Evolutionary conservation across 1,284 basidiomycete genomes (phyloP).

Genomic region (Tausonia pullulans): DNA sequence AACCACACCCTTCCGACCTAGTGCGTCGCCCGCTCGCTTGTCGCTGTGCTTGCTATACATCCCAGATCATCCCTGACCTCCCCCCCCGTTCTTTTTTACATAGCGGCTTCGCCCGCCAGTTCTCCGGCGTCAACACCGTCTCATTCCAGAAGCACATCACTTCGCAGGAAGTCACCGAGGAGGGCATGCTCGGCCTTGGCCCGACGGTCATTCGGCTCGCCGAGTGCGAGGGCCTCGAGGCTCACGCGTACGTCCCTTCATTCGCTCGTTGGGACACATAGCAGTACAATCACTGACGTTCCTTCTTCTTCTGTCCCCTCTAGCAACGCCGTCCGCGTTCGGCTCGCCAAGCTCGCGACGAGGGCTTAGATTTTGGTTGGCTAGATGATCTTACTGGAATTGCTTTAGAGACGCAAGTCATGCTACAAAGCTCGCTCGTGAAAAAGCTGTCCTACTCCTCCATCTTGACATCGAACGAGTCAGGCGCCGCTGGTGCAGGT

Average conservation of each 20-base stretch:
- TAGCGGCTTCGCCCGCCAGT: conserved; percentile 92
- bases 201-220: conserved; percentile 84
- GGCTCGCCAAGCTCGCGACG: conserved; percentile 22
- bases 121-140: conserved; percentile 92
- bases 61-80: not conserved
- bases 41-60: not conserved
- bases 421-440: too few species aligned
- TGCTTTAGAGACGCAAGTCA: too few species aligned
- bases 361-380: too few species aligned
- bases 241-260: conserved; percentile 52
- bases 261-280: not conserved
- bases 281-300: not conserved
- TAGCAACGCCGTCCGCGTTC: conserved; percentile 34
- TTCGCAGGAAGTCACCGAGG: conserved; percentile 74
- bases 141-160: conserved; percentile 99
- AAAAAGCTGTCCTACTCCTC: too few species aligned
- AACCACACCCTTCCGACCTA: conserved; percentile 64
- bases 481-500: too few species aligned
- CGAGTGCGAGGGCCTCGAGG: conserved; percentile 87
- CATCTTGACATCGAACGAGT: too few species aligned
- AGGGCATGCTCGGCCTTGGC: conserved; percentile 68
- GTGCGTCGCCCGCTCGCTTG: too few species aligned
- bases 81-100: conserved; percentile 40
- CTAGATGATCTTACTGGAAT: too few species aligned
- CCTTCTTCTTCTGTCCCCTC: not conserved